These are phyloP conservation scores for Agaricus sinodeliciosus DNA, from an alignment of 768 basidiomycete genomes.

Conservation along the genomic window DNA sequence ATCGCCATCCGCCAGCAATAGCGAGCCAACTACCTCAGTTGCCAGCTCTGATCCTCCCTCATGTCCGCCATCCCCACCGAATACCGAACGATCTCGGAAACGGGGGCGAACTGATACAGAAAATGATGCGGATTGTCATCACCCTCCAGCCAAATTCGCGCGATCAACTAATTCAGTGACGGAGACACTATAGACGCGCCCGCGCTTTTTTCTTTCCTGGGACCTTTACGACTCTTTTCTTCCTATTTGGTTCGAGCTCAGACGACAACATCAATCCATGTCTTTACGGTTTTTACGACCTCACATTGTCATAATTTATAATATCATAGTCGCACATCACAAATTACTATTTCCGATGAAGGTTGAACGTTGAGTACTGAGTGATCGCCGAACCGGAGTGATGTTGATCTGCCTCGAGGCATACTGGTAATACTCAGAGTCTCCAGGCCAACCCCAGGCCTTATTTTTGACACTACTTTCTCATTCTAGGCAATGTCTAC, in stretches of 20 bases:
- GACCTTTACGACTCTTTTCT: no score
- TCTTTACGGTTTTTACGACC: no score
- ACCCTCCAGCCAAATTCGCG: not conserved
- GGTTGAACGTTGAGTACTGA: no score
- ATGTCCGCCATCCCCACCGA: not conserved
- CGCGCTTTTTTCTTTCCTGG: no score
- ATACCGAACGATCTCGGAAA: not conserved
- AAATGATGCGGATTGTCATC: not conserved
- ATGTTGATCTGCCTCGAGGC: conserved; percentile 3
- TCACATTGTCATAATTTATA: no score
- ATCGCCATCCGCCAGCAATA: not conserved
- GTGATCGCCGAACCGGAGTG: no score
- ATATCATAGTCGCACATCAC: no score
- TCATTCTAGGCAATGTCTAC: not conserved
- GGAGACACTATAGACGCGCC: not conserved
- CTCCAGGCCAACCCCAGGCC: not conserved
- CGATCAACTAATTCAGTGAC: not conserved
- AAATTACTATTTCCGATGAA: not conserved
- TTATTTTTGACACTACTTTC: not conserved
- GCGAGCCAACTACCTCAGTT: not conserved
- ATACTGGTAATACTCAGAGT: not conserved
- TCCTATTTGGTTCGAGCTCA: no score
- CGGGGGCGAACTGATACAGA: not conserved
- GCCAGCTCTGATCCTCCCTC: not conserved
- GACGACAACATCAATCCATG: no score